Percentiles rank a stretch among this genome's conserved stretches.
Evolutionary conservation across 140 eudicot species (phyloP).

Genomic region (Ambrosia hybrid): DNA sequence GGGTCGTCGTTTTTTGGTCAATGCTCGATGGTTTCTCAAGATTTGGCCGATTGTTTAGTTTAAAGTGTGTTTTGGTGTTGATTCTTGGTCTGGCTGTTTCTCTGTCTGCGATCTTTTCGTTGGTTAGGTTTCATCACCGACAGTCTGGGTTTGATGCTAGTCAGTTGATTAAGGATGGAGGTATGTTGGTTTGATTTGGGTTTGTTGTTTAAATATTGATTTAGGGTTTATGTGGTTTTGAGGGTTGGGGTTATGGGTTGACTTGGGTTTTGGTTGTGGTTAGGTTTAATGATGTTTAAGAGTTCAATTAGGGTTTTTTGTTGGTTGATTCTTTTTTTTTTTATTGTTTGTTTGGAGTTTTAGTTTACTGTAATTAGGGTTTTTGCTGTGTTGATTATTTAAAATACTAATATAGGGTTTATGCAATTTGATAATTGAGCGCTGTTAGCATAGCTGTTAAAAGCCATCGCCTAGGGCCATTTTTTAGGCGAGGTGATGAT

Average conservation of each 20-base stretch:
- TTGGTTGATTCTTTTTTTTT: too few species aligned
- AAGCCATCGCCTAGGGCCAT: too few species aligned
- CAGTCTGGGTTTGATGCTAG: slow-evolving; percentile 54
- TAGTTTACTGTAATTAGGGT: too few species aligned
- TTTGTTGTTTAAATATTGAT: slow-evolving; percentile 1
- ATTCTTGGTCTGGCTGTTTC: slow-evolving; percentile 49
- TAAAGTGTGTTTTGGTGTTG: slow-evolving; percentile 61
- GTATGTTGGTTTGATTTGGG: slow-evolving; percentile 32
- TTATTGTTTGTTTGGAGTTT: too few species aligned
- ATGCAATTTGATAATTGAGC: background rate
- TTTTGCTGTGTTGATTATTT: too few species aligned
- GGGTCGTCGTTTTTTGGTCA: slow-evolving; percentile 37
- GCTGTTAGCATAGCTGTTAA: background rate
- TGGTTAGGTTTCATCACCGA: slow-evolving; percentile 39
- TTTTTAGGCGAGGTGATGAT: too few species aligned
- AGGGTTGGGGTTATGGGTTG: background rate
- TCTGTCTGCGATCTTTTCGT: slow-evolving; percentile 49
- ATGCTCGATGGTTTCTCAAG: slow-evolving; percentile 37
- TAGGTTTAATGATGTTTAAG: background rate
- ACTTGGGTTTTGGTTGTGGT: background rate
- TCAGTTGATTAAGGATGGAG: slow-evolving; percentile 50
- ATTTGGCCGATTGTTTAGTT: slow-evolving; percentile 35
- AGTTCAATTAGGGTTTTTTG: slow-evolving; percentile 14
- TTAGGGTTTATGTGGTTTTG: slow-evolving; percentile 17
- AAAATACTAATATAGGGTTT: background rate